These are phyloP conservation scores for Prosopis cineraria DNA, from an alignment of 306 rosid genomes.

Conservation along the genomic window DNA sequence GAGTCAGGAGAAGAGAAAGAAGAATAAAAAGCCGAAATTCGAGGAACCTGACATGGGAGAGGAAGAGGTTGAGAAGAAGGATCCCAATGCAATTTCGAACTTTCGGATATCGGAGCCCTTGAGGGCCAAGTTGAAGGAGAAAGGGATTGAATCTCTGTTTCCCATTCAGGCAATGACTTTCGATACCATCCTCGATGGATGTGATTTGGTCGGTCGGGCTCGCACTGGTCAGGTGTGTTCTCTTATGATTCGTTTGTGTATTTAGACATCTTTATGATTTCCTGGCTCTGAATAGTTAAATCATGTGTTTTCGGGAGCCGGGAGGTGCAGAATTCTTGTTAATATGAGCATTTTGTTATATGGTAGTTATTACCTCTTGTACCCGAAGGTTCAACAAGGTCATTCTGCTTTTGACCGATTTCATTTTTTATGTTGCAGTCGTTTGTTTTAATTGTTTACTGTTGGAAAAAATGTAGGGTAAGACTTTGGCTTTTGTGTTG, in stretches of 20 bases:
- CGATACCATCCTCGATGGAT: slow-evolving; percentile 63
- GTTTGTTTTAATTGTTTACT: slow-evolving; percentile 11
- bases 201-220: slow-evolving; percentile 90
- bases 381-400: background rate
- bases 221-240: slow-evolving; percentile 82
- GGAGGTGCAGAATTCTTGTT: background rate
- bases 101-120: slow-evolving; percentile 70
- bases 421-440: slow-evolving; percentile 24
- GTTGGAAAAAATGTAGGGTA: slow-evolving; percentile 57
- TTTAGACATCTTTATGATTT: background rate
- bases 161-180: slow-evolving; percentile 93
- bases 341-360: background rate
- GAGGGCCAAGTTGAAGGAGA: slow-evolving; percentile 69
- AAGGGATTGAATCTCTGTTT: slow-evolving; percentile 68
- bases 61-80: slow-evolving; percentile 37
- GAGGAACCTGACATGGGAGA: slow-evolving; percentile 30
- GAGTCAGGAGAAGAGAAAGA: slow-evolving; percentile 41
- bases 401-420: background rate
- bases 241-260: background rate
- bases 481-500: slow-evolving; percentile 89
- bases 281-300: background rate
- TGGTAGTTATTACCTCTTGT: background rate
- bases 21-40: slow-evolving; percentile 39
- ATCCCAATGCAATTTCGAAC: slow-evolving; percentile 65
- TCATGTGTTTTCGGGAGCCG: background rate